Percentiles rank a stretch among this genome's conserved stretches.
Evolutionary conservation across 371 early-diverging fungal genomes (phyloP).

Genomic region (Dinochytrium kinnereticum): DNA sequence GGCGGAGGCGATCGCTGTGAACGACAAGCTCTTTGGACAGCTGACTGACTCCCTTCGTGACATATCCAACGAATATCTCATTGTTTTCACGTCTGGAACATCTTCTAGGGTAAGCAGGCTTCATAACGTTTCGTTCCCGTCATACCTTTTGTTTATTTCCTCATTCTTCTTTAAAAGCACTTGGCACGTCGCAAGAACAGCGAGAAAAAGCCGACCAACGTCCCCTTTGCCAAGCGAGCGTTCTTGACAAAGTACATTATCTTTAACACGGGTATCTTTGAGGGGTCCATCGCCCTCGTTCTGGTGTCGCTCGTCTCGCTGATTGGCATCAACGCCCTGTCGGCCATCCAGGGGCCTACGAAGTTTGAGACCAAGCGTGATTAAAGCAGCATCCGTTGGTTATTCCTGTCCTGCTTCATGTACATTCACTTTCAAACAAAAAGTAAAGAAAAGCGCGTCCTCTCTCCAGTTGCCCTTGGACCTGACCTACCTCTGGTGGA

Average conservation of each 20-base stretch:
- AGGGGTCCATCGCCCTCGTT: constrained; percentile 23
- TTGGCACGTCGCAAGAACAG: constrained; percentile 16
- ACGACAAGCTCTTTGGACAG: not conserved
- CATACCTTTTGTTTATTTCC: not conserved
- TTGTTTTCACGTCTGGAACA: constrained; percentile 29
- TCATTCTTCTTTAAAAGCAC: not conserved
- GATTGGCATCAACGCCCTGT: constrained; percentile 22
- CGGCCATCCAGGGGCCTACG: constrained; percentile 28
- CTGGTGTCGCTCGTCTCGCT: constrained; percentile 20
- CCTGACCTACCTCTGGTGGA: too few species aligned
- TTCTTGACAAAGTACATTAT: constrained; percentile 29
- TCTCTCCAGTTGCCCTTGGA: too few species aligned
- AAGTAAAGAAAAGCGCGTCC: too few species aligned
- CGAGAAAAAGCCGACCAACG: constrained; percentile 20
- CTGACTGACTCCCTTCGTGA: not conserved
- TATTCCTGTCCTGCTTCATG: too few species aligned
- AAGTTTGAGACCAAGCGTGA: constrained; percentile 23
- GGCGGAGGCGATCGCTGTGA: not conserved
- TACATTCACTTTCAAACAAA: too few species aligned
- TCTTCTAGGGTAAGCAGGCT: constrained; percentile 5
- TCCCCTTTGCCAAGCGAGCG: constrained; percentile 27
- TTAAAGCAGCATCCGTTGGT: too few species aligned
- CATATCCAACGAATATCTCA: constrained; percentile 5
- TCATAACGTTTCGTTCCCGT: not conserved
- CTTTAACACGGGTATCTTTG: constrained; percentile 34